Evolutionary conservation across 768 basidiomycete species (phyloP), one percentile per base, ranked within the genome.

Genomic region (Calocybe cyanea): DNA sequence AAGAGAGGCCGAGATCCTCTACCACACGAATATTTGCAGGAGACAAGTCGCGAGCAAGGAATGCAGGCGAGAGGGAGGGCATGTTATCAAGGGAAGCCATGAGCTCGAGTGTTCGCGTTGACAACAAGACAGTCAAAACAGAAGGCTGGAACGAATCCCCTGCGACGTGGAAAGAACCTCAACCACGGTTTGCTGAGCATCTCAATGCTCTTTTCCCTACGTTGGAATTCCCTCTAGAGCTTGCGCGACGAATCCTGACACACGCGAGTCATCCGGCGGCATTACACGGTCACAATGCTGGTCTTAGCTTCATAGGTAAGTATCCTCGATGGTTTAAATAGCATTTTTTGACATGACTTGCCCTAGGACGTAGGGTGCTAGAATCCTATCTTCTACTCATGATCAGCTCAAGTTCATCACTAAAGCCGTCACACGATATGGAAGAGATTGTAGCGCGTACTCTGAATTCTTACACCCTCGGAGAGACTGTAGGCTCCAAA

Each of bases 371-470:
- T 42, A 78, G 90, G 47, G 83, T 87, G 18, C 68, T 92, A 25
- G 78, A 87, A 54, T 73, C 85, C 5, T 92, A 89, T 60, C 77
- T 87, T 39, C 69, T 83, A 25, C 72, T 92, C 28, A 83, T 89
- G 65, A 66, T 92, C 10, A 75, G 80, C 40, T 78, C 82, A 37
- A 73, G 67, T 40, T 66, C 75, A 8, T 66, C 67, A 13, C 65
- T 77, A 19, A 66, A 65, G 47, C 64, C 71, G 9, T 60, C 65
- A 18, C 73, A 80, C 55, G 79, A 85, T 64, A 69, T 81, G 35
- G 78, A 84, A n/a, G 69, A 63, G 14, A 70, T 90, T 34, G 57
- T 70, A 14, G 67, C 75, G 34, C 77, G 74, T 24, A 71, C 81
- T 9, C 58, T 92, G 31, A 83, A 87, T 59, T 78, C 87, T 1